Evolutionary conservation across 2,329 filamentous ascomycete genomes (phyloP), one percentile per base, ranked within the genome.

Genomic region (Claviceps arundinis): DNA sequence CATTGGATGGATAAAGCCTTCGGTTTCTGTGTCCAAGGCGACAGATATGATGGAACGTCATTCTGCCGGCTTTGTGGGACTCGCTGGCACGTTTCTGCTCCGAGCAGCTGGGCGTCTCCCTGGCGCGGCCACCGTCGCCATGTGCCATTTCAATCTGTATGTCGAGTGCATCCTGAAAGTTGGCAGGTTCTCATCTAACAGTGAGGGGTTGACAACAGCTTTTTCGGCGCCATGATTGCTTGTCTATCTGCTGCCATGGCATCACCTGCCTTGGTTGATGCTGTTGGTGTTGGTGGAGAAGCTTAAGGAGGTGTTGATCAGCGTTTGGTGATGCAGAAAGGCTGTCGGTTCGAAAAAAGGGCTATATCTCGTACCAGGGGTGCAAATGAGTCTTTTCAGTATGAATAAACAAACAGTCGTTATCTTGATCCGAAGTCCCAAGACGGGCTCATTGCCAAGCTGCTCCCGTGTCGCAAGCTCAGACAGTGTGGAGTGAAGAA

Each of bases 131-230:
- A 54, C 60, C n/a, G 50, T 56, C 30, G 13, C 53, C 16, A 26
- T 59, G 51, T 51, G 48, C 11, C 57, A 63, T 42, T 13, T 62
- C 42, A 59, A 56, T 42, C 4, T 65, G 63, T 65, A 54, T 56
- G 61, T 58, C 22, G 19, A 45, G 40, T 11, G 9, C 30, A 34
- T 34, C 30, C 30, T 34, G 30, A 34, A 34, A 34, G 9, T 34
- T 34, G 9, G 3, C 30, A 11, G 30, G 9, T 34, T 34, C 30
- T 34, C 30, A 34, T 34, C 30, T 34, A 34, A 34, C 9, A 11
- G 30, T 34, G 9, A 34, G 30, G 42, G 2, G 1, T 26, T 45
- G 24, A 17, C 3, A 30, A 26, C 19, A 64, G 61, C 26, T 11
- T 59, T 4, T 11, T 63, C 16, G 60, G 54, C 40, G 45, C 60